Evolutionary conservation across 139 green algal species (phyloP).

Genomic region (Coccomyxa sp.): DNA sequence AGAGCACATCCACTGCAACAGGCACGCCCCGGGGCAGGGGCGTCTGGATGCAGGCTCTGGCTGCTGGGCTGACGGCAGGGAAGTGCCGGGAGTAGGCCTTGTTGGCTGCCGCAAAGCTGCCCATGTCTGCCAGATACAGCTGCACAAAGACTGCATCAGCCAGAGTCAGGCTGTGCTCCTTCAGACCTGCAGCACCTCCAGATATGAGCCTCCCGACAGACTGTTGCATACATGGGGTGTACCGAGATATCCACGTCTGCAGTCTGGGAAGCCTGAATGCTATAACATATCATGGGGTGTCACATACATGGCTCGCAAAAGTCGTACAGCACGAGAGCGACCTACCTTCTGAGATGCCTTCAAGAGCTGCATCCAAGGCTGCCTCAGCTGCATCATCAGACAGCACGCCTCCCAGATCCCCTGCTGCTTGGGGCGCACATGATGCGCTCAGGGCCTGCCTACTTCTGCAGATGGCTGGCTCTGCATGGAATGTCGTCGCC

Average conservation of each 20-base stretch:
- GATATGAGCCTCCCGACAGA: no score
- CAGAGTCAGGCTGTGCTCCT: conserved; percentile 29
- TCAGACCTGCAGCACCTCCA: conserved; percentile 35
- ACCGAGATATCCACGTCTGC: no score
- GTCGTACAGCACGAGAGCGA: background rate
- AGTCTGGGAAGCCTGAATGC: background rate
- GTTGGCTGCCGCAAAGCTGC: conserved; percentile 84
- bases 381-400: no score
- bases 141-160: conserved; percentile 72
- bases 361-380: background rate
- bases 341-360: background rate
- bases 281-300: background rate
- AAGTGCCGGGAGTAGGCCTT: conserved; percentile 72
- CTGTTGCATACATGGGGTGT: no score
- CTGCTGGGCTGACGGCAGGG: conserved; percentile 63
- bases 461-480: no score
- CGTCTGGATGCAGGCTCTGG: conserved; percentile 80
- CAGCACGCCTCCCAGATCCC: no score
- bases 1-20: conserved; percentile 48
- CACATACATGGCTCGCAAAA: background rate
- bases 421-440: no score
- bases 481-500: no score
- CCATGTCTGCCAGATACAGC: conserved; percentile 86
- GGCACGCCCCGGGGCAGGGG: conserved; percentile 36
- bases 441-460: no score